Evolutionary conservation across 1,139 yeast genomes (phyloP).

Genomic region (Scheffersomyces quercinus): DNA sequence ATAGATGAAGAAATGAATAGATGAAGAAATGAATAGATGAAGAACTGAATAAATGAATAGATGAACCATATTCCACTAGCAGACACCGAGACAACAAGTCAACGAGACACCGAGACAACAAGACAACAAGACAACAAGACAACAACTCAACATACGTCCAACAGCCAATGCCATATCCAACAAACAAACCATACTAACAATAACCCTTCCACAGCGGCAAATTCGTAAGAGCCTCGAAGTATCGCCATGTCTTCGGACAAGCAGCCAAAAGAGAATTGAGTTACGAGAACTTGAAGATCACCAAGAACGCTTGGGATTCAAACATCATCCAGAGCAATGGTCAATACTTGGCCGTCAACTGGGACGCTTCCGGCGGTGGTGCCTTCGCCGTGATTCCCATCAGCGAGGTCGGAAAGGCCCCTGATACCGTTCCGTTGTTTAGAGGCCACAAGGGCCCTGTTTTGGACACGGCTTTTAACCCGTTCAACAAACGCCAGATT

Average conservation of each 20-base stretch:
- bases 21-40: too few species aligned
- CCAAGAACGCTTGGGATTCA: slow-evolving; percentile 96
- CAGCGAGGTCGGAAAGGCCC: slow-evolving; percentile 86
- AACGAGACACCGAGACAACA: too few species aligned
- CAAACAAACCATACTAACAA: slow-evolving; percentile 8
- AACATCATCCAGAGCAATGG: slow-evolving; percentile 81
- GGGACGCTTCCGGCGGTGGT: slow-evolving; percentile 97
- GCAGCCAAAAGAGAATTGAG: slow-evolving; percentile 83
- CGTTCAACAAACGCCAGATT: slow-evolving; percentile 73
- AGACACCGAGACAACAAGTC: too few species aligned
- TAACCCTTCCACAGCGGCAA: slow-evolving; percentile 59
- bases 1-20: too few species aligned
- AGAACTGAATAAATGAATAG: too few species aligned
- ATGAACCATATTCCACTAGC: too few species aligned
- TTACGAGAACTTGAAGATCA: slow-evolving; percentile 81
- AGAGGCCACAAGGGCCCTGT: slow-evolving; percentile 97
- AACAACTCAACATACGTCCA: too few species aligned
- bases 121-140: too few species aligned
- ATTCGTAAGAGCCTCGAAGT: slow-evolving; percentile 94
- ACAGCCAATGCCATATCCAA: too few species aligned
- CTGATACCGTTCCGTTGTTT: slow-evolving; percentile 88
- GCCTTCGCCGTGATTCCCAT: slow-evolving; percentile 93
- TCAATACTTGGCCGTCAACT: slow-evolving; percentile 79
- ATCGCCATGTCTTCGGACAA: slow-evolving; percentile 95
- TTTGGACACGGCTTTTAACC: slow-evolving; percentile 91